Percentiles rank a stretch among this genome's conserved stretches.
Evolutionary conservation across 148 eudicot genomes (phyloP).

Genomic region (Spergularia bocconei): DNA sequence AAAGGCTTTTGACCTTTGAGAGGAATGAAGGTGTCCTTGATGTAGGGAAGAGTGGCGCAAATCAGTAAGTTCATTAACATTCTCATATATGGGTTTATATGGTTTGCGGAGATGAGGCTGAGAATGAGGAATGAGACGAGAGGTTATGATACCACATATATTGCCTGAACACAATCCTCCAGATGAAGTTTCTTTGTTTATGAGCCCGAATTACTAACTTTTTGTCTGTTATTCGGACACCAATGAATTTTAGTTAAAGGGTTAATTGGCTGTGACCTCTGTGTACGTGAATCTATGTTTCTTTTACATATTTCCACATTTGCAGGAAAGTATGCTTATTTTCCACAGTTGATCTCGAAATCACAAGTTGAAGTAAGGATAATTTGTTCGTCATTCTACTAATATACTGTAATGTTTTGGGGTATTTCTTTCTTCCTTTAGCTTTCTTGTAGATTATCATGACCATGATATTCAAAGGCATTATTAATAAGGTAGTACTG

Average conservation of each 20-base stretch:
- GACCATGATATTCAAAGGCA: neutral
- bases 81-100: neutral
- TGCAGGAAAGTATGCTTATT: conserved; percentile 48
- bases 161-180: neutral
- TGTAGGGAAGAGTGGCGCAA: neutral
- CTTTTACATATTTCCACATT: conserved; percentile 41
- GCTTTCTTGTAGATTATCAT: conserved; percentile 7
- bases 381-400: conserved; percentile 30
- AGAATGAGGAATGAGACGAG: neutral
- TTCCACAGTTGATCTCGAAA: conserved; percentile 40
- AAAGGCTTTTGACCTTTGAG: neutral
- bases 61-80: neutral
- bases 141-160: neutral
- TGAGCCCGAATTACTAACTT: neutral
- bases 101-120: too few species aligned
- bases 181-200: neutral
- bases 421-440: neutral
- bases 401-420: conserved; percentile 1
- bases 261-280: neutral
- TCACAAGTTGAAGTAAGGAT: conserved; percentile 54
- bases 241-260: neutral
- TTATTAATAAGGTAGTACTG: neutral
- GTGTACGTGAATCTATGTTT: conserved; percentile 14
- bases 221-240: neutral
- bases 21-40: neutral